phyloP scores from a whole-genome alignment of 148 eudicot species.

The Diospyros lotus region DNA sequence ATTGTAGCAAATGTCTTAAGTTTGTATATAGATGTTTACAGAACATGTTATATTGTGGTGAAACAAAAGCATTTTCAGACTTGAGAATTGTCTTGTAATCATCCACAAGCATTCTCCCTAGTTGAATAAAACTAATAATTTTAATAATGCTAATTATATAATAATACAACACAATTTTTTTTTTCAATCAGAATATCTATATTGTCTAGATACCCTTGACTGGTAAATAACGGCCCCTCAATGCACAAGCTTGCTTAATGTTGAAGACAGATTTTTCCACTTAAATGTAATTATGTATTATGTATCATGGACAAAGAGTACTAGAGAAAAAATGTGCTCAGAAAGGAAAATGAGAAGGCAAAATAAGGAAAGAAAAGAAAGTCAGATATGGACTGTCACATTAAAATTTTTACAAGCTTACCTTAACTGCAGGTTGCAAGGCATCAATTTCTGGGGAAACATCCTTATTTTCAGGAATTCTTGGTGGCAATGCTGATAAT shows the following conservation, averaged over 20 bases:
- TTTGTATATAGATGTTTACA: too few relatives aligned
- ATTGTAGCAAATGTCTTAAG: too few relatives aligned
- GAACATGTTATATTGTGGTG: too few relatives aligned
- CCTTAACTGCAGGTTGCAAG: slow-evolving; percentile 37
- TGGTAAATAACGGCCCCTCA: too few relatives aligned
- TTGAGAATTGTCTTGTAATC: too few relatives aligned
- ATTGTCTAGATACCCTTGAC: too few relatives aligned
- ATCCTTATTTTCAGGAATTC: slow-evolving; percentile 37
- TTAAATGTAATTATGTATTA: neutral
- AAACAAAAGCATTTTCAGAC: too few relatives aligned
- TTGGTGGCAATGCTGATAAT: slow-evolving; percentile 31
- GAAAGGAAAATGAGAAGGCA: neutral
- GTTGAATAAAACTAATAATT: too few relatives aligned
- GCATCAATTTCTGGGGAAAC: slow-evolving; percentile 28
- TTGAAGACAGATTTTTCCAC: neutral
- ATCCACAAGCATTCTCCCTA: too few relatives aligned
- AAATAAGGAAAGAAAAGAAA: neutral
- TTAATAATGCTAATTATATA: neutral
- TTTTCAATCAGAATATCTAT: too few relatives aligned
- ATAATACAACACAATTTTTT: neutral
- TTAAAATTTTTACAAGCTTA: slow-evolving; percentile 16
- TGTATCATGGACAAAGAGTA: neutral
- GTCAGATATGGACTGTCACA: neutral
- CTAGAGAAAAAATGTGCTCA: neutral
- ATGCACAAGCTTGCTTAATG: neutral